Evolutionary conservation across 2,329 filamentous ascomycete species (phyloP).

Genomic region (Chrysoporthe deuterocubensis): DNA sequence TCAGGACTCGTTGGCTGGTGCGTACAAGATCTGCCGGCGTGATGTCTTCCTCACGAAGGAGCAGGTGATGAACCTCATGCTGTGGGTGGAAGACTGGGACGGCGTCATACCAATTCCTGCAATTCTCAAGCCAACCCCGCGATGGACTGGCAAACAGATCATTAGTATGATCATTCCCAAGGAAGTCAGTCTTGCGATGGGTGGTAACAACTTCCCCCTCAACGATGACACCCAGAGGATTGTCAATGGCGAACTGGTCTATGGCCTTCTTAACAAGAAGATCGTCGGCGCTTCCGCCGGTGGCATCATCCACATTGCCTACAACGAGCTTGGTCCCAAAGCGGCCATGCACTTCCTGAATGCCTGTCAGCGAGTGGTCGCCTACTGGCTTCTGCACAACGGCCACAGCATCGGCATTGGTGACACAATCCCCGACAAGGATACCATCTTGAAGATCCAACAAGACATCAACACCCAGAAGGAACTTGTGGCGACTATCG

Average conservation of each 20-base stretch:
- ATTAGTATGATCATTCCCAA: constrained; percentile 89
- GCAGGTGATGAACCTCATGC: constrained; percentile 92
- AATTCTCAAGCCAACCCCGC: constrained; percentile 88
- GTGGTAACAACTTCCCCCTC: constrained; percentile 67
- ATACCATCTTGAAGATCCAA: constrained; percentile 84
- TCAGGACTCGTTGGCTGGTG: constrained; percentile 93
- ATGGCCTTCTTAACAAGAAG: constrained; percentile 91
- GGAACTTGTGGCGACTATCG: constrained; percentile 75
- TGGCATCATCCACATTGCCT: constrained; percentile 94
- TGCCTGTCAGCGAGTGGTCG: constrained; percentile 90
- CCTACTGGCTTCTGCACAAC: constrained; percentile 95
- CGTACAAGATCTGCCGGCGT: constrained; percentile 94
- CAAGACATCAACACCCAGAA: constrained; percentile 82
- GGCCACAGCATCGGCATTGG: constrained; percentile 98
- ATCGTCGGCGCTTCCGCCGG: constrained; percentile 86
- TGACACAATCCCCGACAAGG: constrained; percentile 90
- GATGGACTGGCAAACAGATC: constrained; percentile 98
- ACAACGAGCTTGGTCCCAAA: constrained; percentile 87
- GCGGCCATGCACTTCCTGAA: constrained; percentile 95
- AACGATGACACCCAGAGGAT: constrained; percentile 82
- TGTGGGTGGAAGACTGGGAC: constrained; percentile 98
- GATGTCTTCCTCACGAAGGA: constrained; percentile 91
- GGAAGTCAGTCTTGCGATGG: constrained; percentile 77
- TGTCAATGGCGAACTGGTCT: constrained; percentile 86
- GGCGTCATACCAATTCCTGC: constrained; percentile 90